Evolutionary conservation across 2,329 filamentous ascomycete species (phyloP), one percentile per base, ranked within the genome.

Genomic region (Elsinoe perseae): DNA sequence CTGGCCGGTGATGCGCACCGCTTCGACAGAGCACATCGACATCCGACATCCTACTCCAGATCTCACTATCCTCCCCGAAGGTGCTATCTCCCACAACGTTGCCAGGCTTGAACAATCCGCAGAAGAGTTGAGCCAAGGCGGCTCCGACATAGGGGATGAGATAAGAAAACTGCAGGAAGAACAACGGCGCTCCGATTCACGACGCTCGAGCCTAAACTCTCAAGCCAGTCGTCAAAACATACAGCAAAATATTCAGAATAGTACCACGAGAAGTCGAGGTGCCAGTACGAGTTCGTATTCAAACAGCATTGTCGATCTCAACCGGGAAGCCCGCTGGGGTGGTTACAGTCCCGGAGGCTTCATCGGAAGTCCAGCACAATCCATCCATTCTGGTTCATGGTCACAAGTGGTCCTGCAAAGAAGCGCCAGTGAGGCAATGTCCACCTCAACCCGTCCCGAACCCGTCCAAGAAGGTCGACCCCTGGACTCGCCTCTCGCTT

Each of bases 111-210:
- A 92, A 70, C 83, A 85, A 61, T 85, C 83, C 9, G 87, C 87
- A 50, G 86, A 90, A 70, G 80, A 83, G 61, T 76, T 91, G 69
- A 87, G 85, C 63, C 80, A 81, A 73, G 84, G 83, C 57, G 78
- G 77, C 46, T 87, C 84, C 60, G 88, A 87, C 60, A 86, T 90
- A 65, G 86, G 86, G 64, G 82, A 87, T 73, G 86, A 87, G 63
- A 91, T 90, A 64, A 80, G 85, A 58, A 82, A 85, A 65, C 76
- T 89, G 61, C 83, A 88, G 69, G 76, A 82, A 59, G 83, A 87
- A 69, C 75, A 87, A 66, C 88, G 87, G 71, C 79, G 82, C 62
- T 81, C 77, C 65, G 85, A 87, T 66, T 87, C 83, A 66, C 77
- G 81, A 59, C 77, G 59, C 30, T 60, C 59, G 18, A 59, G 59